phyloP scores from a whole-genome alignment of 2,329 filamentous ascomycete genomes.

The Arthroderma sp. region DNA sequence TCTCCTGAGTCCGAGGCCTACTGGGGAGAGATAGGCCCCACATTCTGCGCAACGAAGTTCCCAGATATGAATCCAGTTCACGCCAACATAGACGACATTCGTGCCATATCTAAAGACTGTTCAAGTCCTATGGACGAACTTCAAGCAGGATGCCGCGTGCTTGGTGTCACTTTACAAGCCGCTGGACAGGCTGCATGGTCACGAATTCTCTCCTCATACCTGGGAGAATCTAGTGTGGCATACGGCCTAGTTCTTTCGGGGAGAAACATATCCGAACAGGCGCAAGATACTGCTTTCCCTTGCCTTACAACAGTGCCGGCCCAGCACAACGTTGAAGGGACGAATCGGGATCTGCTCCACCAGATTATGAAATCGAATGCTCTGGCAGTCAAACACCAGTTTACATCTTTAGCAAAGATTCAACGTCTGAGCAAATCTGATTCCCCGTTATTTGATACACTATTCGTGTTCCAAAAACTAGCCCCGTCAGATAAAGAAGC shows the following conservation, averaged over 20 bases:
- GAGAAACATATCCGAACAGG: constrained; percentile 47
- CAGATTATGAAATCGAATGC: constrained; percentile 56
- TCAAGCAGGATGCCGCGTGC: constrained; percentile 43
- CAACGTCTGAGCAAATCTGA: constrained; percentile 58
- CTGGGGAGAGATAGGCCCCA: constrained; percentile 49
- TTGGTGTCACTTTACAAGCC: constrained; percentile 63
- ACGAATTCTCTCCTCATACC: constrained; percentile 59
- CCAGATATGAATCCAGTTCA: constrained; percentile 59
- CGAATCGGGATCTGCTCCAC: constrained; percentile 47
- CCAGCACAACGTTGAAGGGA: constrained; percentile 43
- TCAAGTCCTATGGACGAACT: constrained; percentile 37
- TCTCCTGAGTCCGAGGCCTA: constrained; percentile 37
- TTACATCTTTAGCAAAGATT: constrained; percentile 57
- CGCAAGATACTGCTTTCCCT: constrained; percentile 54
- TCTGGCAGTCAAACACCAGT: constrained; percentile 55
- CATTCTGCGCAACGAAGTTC: constrained; percentile 55
- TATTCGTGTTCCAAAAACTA: constrained; percentile 69
- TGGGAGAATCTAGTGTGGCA: constrained; percentile 59
- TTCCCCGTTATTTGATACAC: constrained; percentile 63
- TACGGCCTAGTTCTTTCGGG: constrained; percentile 77
- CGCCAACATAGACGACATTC: constrained; percentile 24
- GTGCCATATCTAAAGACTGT: constrained; percentile 29
- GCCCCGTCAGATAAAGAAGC: constrained; percentile 17
- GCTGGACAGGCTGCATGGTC: constrained; percentile 69
- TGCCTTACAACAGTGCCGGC: constrained; percentile 74